Evolutionary conservation across 139 green algal species (phyloP), one percentile per base, ranked within the genome.

Genomic region (Diplosphaera chodatii): DNA sequence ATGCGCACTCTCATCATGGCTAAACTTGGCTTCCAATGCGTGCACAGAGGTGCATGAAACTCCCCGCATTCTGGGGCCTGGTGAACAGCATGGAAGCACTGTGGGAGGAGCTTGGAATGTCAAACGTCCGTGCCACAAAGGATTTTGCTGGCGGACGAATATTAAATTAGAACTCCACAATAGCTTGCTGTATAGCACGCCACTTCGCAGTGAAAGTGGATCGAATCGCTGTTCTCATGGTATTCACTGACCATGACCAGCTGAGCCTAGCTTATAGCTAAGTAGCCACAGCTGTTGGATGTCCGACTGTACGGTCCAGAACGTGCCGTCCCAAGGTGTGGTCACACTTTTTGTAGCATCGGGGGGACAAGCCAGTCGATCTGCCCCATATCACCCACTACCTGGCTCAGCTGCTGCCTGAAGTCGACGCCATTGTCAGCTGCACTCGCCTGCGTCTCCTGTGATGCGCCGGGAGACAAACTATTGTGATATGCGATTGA

Each of bases 361-460:
- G 88, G 88, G 2, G 88, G 88, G 40, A 90, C 87, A 56, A 94
- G 69, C 86, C 88, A 94, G 5, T 86, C 80, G 15, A 89, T 77
- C 1, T 62, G 69, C 0, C 82, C 68, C 69, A 89, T 80, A 6
- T 66, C 34, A 0, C 59, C 20, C 1, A 84, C 48, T 10, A 32
- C 55, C 22, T 34, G 40, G 8, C 29, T 29, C 6, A 88, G 31
- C 25, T 66, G 64, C 0, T 64, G 66, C 6, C 66, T 68, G 37
- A 83, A 56, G 1, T 25, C 67, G 20, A 29, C 67, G 27, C 2
- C 48, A 34, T 69, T 1, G 27, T 65, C n/a, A 4, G 21, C 62
- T 4, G 34, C 63, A 40, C 16, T n/a, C 13, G 32, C 23, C n/a
- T 32, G 21, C 20, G 0, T 34, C 3, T 62, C 15, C 30, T 69